Evolutionary conservation across 257 asterid genomes (phyloP).

Genomic region (Solanum sejunctum): DNA sequence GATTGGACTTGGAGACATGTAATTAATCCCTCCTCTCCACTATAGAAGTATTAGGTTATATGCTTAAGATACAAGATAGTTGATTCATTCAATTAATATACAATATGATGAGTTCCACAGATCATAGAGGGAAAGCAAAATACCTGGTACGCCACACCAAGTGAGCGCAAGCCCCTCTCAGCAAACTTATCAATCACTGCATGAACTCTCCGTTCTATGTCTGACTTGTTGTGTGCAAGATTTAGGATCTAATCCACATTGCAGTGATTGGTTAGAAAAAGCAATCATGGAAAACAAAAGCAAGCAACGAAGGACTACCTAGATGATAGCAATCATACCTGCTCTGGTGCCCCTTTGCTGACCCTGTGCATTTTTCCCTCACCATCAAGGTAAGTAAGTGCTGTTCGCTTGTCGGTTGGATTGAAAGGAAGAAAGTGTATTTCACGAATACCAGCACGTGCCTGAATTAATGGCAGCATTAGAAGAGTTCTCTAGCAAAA

Average conservation of each 20-base stretch:
- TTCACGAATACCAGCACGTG: conserved; percentile 93
- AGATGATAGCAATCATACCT: conserved; percentile 28
- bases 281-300: neutral
- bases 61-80: neutral
- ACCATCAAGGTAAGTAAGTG: conserved; percentile 74
- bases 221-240: conserved; percentile 35
- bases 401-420: conserved; percentile 94
- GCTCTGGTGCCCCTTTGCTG: conserved; percentile 99
- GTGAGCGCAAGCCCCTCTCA: conserved; percentile 41
- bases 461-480: conserved; percentile 23
- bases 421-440: conserved; percentile 93
- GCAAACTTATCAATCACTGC: conserved; percentile 43
- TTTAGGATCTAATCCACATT: conserved; percentile 21
- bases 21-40: neutral
- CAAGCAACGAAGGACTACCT: neutral
- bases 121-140: neutral
- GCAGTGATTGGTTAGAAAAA: neutral
- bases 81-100: neutral
- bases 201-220: conserved; percentile 38
- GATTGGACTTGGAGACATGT: neutral
- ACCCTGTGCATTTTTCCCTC: conserved; percentile 94
- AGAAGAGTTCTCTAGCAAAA: neutral
- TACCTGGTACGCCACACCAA: conserved; percentile 47
- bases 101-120: neutral
- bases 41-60: neutral